Percentiles rank a stretch among this genome's conserved stretches.
These are phyloP conservation scores for Fonsecaea multimorphosa DNA, from an alignment of 2,329 filamentous ascomycete species.

Conservation along the genomic window DNA sequence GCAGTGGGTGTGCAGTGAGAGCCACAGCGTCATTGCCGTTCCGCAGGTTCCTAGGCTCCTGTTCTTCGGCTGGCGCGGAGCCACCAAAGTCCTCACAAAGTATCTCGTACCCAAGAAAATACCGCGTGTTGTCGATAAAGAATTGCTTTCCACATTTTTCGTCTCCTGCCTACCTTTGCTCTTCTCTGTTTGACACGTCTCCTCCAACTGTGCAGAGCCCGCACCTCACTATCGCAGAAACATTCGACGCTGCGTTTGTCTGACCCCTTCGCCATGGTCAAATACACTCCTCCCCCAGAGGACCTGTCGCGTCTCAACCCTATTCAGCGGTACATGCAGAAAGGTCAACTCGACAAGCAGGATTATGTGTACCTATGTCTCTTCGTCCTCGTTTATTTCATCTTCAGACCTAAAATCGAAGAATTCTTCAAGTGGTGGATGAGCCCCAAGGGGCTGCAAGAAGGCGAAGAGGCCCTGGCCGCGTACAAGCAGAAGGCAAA, in stretches of 20 bases:
- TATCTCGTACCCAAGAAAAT: not conserved
- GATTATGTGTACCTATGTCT: slow-evolving; percentile 36
- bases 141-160: not conserved
- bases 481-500: slow-evolving; percentile 35
- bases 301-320: slow-evolving; percentile 38
- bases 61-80: slow-evolving; percentile 14
- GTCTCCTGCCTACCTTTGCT: not conserved
- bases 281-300: slow-evolving; percentile 35
- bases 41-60: not conserved
- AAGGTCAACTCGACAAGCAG: slow-evolving; percentile 35
- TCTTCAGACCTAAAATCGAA: slow-evolving; percentile 36
- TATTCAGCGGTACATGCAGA: slow-evolving; percentile 40
- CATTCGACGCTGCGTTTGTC: not conserved
- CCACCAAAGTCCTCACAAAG: not conserved
- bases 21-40: not conserved
- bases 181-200: not conserved
- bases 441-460: slow-evolving; percentile 24
- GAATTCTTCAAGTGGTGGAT: slow-evolving; percentile 34
- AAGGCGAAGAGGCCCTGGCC: slow-evolving; percentile 27
- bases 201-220: not conserved
- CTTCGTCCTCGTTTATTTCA: slow-evolving; percentile 36
- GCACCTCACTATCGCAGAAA: not conserved
- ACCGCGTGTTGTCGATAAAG: not conserved
- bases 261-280: slow-evolving; percentile 29
- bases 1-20: no score